A percentile compares a stretch with the other conserved stretches of the same genome.
Conservation (phyloP, 2,329 filamentous ascomycete species). For the Colletotrichum tanaceti region DNA sequence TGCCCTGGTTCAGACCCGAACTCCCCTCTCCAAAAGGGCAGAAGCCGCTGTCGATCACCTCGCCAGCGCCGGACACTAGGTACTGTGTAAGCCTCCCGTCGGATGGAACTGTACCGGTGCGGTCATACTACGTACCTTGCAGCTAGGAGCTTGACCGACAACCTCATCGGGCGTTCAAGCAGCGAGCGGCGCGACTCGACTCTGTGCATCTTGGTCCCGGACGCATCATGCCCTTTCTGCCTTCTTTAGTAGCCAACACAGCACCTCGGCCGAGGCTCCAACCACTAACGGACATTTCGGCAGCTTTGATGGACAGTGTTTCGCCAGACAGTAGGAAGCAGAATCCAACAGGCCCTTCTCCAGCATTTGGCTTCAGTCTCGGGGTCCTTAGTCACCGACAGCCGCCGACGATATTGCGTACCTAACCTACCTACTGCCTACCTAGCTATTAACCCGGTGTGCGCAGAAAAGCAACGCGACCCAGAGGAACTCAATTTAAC, state of each 20-base stretch:
- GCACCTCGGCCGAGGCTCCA: slow-evolving; percentile 4
- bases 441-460: slow-evolving; percentile 3
- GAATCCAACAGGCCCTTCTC: neutral
- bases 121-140: slow-evolving; percentile 13
- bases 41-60: slow-evolving; percentile 36
- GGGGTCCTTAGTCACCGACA: slow-evolving; percentile 27
- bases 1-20: slow-evolving; percentile 28
- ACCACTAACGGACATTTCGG: slow-evolving; percentile 1
- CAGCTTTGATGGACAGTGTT: slow-evolving; percentile 14
- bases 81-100: slow-evolving; percentile 21
- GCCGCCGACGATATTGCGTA: neutral
- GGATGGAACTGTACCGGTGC: slow-evolving; percentile 27
- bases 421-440: no score
- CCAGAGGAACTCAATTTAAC: slow-evolving; percentile 14
- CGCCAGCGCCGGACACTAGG: slow-evolving; percentile 20
- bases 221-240: neutral
- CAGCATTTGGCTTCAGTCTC: neutral
- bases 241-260: slow-evolving; percentile 4
- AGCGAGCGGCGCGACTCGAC: neutral
- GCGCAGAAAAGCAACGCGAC: slow-evolving; percentile 16
- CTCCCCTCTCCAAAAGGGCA: slow-evolving; percentile 25
- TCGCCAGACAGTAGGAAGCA: slow-evolving; percentile 2
- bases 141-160: slow-evolving; percentile 19
- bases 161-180: neutral
- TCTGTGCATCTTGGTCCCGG: slow-evolving; percentile 1